Evolutionary conservation across 768 basidiomycete species (phyloP).

Genomic region (Phaeolepiota aurea): DNA sequence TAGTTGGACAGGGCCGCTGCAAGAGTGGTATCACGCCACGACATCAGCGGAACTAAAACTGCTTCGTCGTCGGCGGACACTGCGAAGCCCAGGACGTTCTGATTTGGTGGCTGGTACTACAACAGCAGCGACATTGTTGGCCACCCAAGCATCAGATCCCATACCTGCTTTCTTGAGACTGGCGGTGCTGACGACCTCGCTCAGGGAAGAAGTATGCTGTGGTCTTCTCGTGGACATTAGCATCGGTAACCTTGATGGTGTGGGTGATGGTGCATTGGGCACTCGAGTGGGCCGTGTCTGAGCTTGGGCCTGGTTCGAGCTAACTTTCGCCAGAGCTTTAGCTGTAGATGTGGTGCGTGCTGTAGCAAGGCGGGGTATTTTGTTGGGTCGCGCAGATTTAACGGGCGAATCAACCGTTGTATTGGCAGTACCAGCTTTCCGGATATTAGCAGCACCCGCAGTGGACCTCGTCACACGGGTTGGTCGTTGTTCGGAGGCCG

Average conservation of each 20-base stretch:
- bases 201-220: constrained; percentile 36
- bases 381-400: constrained; percentile 45
- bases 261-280: constrained; percentile 50
- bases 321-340: constrained; percentile 26
- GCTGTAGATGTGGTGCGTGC: constrained; percentile 44
- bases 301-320: too few relatives aligned
- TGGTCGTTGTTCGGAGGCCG: constrained; percentile 66
- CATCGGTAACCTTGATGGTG: constrained; percentile 72
- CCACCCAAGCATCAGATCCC: constrained; percentile 66
- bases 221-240: constrained; percentile 52
- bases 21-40: constrained; percentile 45
- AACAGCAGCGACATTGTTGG: constrained; percentile 56
- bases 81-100: constrained; percentile 67
- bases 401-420: constrained; percentile 30
- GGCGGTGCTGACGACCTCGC: constrained; percentile 36
- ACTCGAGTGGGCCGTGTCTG: constrained; percentile 19
- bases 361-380: constrained; percentile 58
- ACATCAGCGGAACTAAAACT: constrained; percentile 87
- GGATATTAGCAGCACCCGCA: constrained; percentile 45
- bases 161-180: constrained; percentile 28
- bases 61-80: constrained; percentile 68
- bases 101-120: constrained; percentile 68
- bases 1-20: too few relatives aligned
- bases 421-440: constrained; percentile 37
- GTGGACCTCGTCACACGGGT: constrained; percentile 68